These are phyloP conservation scores for Brassica carinata DNA, from an alignment of 345 rosid genomes.

Conservation along the genomic window DNA sequence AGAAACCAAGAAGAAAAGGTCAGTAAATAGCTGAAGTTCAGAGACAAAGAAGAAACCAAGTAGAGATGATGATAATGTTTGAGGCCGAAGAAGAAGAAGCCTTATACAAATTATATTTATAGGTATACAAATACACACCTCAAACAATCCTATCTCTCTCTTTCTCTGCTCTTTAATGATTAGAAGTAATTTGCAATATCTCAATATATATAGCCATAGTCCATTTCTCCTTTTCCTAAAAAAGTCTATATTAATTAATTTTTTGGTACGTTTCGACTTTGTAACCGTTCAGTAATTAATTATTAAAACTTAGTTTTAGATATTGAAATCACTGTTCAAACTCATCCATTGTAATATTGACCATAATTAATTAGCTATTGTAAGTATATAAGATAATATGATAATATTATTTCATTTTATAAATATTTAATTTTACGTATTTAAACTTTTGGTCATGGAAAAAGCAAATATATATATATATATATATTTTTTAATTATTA, in stretches of 20 bases:
- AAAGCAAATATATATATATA: no score
- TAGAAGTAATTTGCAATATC: slow-evolving; percentile 7
- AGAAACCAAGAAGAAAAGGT: slow-evolving; percentile 43
- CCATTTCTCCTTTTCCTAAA: neutral
- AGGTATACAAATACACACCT: slow-evolving; percentile 23
- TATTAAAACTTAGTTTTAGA: neutral
- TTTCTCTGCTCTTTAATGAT: slow-evolving; percentile 28
- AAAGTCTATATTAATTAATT: neutral
- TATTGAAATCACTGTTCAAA: neutral
- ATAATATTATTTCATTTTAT: neutral
- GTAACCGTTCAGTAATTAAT: neutral
- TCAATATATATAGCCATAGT: slow-evolving; percentile 23
- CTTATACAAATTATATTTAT: slow-evolving; percentile 11
- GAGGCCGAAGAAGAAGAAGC: slow-evolving; percentile 32
- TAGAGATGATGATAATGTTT: slow-evolving; percentile 29
- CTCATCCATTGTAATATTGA: neutral
- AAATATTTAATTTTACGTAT: neutral
- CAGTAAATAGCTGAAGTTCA: slow-evolving; percentile 33
- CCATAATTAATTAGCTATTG: neutral
- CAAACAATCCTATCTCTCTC: slow-evolving; percentile 9
- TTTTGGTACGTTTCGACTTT: neutral
- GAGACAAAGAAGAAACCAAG: slow-evolving; percentile 31
- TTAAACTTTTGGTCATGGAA: neutral
- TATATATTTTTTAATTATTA: no score
- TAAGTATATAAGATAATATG: neutral